These are phyloP conservation scores for Apophysomyces sp. DNA, from an alignment of 371 early-diverging fungal genomes.

Conservation along the genomic window DNA sequence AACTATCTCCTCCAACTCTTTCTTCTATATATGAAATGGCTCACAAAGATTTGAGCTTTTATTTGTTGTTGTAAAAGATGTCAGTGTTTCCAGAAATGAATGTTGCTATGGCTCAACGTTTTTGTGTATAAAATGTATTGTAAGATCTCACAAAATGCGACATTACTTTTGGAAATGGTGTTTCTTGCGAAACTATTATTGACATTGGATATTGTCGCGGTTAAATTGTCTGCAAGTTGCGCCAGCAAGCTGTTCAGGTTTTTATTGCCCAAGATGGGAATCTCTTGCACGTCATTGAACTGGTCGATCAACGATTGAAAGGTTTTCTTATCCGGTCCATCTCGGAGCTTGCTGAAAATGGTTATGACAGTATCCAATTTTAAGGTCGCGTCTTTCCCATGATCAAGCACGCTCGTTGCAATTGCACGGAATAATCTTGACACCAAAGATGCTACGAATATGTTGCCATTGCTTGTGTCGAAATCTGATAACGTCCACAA, in stretches of 20 bases:
- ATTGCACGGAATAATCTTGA: slow-evolving; percentile 2
- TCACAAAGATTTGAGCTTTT: no score
- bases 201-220: slow-evolving; percentile 10
- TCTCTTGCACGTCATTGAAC: slow-evolving; percentile 7
- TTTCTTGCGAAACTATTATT: slow-evolving; percentile 7
- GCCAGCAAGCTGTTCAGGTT: background rate
- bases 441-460: background rate
- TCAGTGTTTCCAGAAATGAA: no score
- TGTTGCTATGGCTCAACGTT: no score
- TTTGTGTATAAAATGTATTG: no score
- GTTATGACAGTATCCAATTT: background rate
- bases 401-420: slow-evolving; percentile 4
- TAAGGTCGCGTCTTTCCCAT: slow-evolving; percentile 6
- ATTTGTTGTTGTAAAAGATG: slow-evolving; percentile 3
- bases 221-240: slow-evolving; percentile 4
- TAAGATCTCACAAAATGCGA: no score
- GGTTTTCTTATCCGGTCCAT: slow-evolving; percentile 7
- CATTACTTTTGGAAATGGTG: no score
- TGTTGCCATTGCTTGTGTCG: slow-evolving; percentile 6
- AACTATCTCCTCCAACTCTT: no score
- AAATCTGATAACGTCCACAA: slow-evolving; percentile 6
- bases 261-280: slow-evolving; percentile 4
- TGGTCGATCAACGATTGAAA: slow-evolving; percentile 9
- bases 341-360: background rate
- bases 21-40: no score